phyloP scores from a whole-genome alignment of 1,284 basidiomycete genomes.

The Naganishia sp. region DNA sequence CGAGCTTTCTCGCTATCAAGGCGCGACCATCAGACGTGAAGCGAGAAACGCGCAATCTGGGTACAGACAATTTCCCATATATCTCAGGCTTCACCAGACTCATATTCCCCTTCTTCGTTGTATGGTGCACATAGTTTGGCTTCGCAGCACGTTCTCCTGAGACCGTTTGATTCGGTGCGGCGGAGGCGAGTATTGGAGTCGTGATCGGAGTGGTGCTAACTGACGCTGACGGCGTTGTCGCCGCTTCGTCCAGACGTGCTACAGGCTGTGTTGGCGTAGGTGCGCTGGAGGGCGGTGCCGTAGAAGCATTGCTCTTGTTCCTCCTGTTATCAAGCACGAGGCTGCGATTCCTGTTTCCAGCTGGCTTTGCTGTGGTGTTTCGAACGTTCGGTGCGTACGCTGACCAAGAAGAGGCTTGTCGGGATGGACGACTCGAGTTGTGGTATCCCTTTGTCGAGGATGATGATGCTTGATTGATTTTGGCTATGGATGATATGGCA shows the following conservation, averaged over 20 bases:
- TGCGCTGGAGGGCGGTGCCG: neutral
- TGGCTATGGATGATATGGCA: constrained; percentile 36
- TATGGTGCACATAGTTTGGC: constrained; percentile 46
- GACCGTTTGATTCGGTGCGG: neutral
- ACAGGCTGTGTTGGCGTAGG: neutral
- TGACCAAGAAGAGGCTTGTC: neutral
- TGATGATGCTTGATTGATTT: constrained; percentile 35
- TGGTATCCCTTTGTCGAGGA: neutral
- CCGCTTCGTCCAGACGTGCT: neutral
- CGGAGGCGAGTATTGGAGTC: neutral
- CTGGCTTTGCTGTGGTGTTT: neutral
- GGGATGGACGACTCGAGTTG: neutral
- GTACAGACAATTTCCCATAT: constrained; percentile 44
- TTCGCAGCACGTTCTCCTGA: constrained; percentile 25
- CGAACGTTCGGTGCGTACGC: neutral
- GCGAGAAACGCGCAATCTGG: neutral
- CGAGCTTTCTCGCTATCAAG: constrained; percentile 36
- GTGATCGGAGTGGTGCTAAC: too few species aligned
- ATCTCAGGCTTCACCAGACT: constrained; percentile 52
- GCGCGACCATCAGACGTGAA: neutral
- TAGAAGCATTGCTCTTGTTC: neutral
- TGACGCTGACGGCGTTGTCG: constrained; percentile 5
- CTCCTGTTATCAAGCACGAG: constrained; percentile 32
- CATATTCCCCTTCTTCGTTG: constrained; percentile 50
- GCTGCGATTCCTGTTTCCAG: constrained; percentile 28